phyloP scores from a whole-genome alignment of 345 rosid species.

The Hibiscus syriacus region DNA sequence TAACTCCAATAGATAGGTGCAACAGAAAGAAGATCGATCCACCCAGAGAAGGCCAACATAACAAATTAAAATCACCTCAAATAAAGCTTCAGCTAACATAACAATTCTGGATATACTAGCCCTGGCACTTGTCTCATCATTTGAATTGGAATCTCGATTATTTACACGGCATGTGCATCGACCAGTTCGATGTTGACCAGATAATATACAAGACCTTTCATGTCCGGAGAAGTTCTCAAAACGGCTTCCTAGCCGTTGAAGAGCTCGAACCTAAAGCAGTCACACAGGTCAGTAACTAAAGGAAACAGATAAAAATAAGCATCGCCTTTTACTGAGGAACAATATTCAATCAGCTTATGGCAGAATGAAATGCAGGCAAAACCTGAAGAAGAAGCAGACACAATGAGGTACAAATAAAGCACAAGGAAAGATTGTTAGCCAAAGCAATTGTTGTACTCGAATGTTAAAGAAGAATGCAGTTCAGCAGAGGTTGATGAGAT shows the following conservation, averaged over 20 bases:
- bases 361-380: slow-evolving; percentile 5
- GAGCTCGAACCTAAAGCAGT: slow-evolving; percentile 71
- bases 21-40: neutral
- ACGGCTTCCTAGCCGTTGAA: slow-evolving; percentile 86
- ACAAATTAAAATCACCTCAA: slow-evolving; percentile 55
- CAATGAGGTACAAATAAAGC: neutral
- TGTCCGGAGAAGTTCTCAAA: slow-evolving; percentile 84
- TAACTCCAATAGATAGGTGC: slow-evolving; percentile 23
- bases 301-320: neutral
- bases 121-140: slow-evolving; percentile 73
- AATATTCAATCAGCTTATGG: neutral
- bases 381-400: slow-evolving; percentile 1
- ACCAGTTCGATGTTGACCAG: slow-evolving; percentile 79
- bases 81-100: slow-evolving; percentile 94
- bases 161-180: slow-evolving; percentile 69
- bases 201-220: slow-evolving; percentile 81
- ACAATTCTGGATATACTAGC: slow-evolving; percentile 98
- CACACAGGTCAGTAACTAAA: slow-evolving; percentile 5
- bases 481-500: neutral
- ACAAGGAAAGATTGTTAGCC: neutral
- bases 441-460: neutral
- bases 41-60: neutral
- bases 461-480: no score
- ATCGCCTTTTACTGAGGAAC: neutral
- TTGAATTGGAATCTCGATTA: slow-evolving; percentile 46